Evolutionary conservation across 2,329 filamentous ascomycete species (phyloP).

Genomic region (Colletotrichum shisoi): DNA sequence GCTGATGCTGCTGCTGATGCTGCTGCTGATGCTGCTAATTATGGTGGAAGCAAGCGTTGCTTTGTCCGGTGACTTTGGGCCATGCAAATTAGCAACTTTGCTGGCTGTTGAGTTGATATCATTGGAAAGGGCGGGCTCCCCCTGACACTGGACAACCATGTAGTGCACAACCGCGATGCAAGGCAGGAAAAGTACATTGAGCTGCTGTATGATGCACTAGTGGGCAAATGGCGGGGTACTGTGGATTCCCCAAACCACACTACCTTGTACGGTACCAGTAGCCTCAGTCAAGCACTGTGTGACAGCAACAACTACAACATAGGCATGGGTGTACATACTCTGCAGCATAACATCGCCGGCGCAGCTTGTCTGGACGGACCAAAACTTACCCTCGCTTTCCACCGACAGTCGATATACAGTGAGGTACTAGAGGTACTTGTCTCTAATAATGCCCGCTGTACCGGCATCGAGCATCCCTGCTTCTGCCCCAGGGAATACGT

Average conservation of each 20-base stretch:
- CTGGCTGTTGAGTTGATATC: conserved; percentile 11
- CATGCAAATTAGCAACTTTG: conserved; percentile 15
- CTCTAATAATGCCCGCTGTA: conserved; percentile 22
- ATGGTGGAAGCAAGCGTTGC: neutral
- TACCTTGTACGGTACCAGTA: conserved; percentile 4
- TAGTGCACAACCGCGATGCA: neutral
- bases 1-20: conserved; percentile 26
- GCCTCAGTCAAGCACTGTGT: conserved; percentile 19
- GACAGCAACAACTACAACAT: neutral
- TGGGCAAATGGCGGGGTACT: conserved; percentile 37
- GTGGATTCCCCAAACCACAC: conserved; percentile 22
- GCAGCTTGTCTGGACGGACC: conserved; percentile 4
- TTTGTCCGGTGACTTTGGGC: conserved; percentile 21
- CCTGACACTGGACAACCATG: conserved; percentile 20
- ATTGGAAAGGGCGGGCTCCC: conserved; percentile 27
- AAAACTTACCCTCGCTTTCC: conserved; percentile 5
- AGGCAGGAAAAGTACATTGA: neutral
- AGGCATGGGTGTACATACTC: neutral
- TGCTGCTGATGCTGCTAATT: neutral
- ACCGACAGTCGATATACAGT: neutral
- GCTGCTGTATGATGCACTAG: conserved; percentile 33
- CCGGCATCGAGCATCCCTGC: conserved; percentile 38
- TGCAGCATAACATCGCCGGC: conserved; percentile 6
- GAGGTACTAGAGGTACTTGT: conserved; percentile 23
- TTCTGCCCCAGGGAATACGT: conserved; percentile 29